These are phyloP conservation scores for Lodderomyces elongisporus DNA, from an alignment of 1,139 yeast species.

Conservation along the genomic window DNA sequence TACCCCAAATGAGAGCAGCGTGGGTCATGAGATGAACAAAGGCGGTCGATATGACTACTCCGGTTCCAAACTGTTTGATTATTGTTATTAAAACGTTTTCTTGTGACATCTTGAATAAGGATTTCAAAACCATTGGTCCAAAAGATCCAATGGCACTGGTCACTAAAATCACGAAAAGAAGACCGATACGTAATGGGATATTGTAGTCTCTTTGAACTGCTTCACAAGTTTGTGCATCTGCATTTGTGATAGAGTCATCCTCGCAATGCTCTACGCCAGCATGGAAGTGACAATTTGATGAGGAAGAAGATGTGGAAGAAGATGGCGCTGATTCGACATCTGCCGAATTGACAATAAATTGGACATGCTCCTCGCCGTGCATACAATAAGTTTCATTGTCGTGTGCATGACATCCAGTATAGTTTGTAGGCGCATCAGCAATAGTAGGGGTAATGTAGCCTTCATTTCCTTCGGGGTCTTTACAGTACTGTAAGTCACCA, in stretches of 20 bases:
- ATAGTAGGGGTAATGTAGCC: conserved; percentile 28
- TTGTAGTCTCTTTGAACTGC: conserved; percentile 18
- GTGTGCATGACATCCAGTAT: conserved; percentile 27
- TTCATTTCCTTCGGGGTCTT: conserved; percentile 23
- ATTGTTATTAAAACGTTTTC: conserved; percentile 24
- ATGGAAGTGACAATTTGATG: conserved; percentile 31
- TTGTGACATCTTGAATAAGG: conserved; percentile 18
- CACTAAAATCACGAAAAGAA: conserved; percentile 28
- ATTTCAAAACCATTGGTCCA: conserved; percentile 24
- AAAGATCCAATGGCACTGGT: conserved; percentile 31
- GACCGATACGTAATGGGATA: conserved; percentile 25
- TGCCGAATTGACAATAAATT: conserved; percentile 15
- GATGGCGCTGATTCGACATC: conserved; percentile 4
- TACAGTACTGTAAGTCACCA: conserved; percentile 20
- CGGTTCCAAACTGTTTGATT: conserved; percentile 29
- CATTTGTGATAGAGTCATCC: conserved; percentile 13
- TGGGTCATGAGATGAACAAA: conserved; percentile 32
- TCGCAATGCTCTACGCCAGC: conserved; percentile 39
- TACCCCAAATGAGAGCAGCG: conserved; percentile 24
- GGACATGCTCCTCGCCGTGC: conserved; percentile 19
- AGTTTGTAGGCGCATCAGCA: conserved; percentile 19
- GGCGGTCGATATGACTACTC: conserved; percentile 33
- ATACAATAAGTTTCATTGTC: conserved; percentile 22
- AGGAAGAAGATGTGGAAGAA: conserved; percentile 7
- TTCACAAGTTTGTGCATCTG: conserved; percentile 15